phyloP scores from a whole-genome alignment of 176 grass and related monocot genomes.

The Rhynchospora tenuis region DNA sequence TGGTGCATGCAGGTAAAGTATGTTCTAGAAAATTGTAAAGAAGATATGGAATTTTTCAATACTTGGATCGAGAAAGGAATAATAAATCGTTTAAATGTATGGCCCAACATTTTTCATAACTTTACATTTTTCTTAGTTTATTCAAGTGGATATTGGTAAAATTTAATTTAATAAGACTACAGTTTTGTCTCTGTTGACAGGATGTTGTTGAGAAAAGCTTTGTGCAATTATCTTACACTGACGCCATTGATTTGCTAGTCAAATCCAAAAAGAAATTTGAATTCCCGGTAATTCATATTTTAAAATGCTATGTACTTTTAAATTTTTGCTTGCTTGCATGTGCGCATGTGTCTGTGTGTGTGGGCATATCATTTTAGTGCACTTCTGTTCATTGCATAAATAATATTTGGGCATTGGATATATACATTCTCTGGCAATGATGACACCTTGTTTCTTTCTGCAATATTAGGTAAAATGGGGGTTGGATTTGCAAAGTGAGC shows the following conservation, averaged over 20 bases:
- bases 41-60: conserved; percentile 98
- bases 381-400: not conserved
- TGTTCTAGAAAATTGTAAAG: conserved; percentile 90
- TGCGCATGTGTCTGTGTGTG: too few relatives aligned
- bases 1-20: conserved; percentile 69
- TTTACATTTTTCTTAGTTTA: conserved; percentile 23
- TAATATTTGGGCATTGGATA: not conserved
- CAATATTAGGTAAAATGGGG: conserved; percentile 83
- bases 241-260: conserved; percentile 79
- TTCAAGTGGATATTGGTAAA: conserved; percentile 12
- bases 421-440: not conserved
- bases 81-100: conserved; percentile 81
- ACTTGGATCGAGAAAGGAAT: conserved; percentile 98
- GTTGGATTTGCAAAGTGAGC: conserved; percentile 97
- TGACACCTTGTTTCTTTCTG: not conserved
- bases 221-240: conserved; percentile 91
- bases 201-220: conserved; percentile 88
- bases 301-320: not conserved
- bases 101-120: conserved; percentile 6
- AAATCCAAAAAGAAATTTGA: conserved; percentile 85
- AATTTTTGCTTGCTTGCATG: not conserved
- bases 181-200: conserved; percentile 39
- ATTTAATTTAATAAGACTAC: conserved; percentile 1
- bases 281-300: conserved; percentile 62
- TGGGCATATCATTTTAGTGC: not conserved